phyloP scores from a whole-genome alignment of 257 asterid genomes.

The Buddleja alternifolia region DNA sequence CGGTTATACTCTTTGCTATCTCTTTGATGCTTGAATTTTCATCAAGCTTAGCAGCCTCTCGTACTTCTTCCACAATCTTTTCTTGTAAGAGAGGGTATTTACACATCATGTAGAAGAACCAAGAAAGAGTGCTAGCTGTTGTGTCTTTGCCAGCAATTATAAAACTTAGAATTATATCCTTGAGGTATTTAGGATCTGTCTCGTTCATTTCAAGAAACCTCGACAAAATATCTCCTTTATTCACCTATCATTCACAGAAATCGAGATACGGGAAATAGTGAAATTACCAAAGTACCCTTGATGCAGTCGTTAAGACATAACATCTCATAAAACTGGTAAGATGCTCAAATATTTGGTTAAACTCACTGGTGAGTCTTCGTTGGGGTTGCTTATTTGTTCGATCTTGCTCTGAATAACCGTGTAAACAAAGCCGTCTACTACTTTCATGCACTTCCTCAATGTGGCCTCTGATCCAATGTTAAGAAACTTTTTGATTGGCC shows the following conservation, averaged over 20 bases:
- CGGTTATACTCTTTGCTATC: conserved; percentile 48
- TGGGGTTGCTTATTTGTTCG: conserved; percentile 36
- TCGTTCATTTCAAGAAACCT: conserved; percentile 60
- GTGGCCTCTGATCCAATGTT: conserved; percentile 68
- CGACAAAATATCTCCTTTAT: conserved; percentile 59
- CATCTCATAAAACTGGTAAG: not conserved
- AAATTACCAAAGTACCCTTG: too few species aligned
- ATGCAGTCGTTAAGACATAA: too few species aligned
- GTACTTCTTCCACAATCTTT: conserved; percentile 49
- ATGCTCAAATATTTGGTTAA: not conserved
- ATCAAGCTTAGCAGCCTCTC: conserved; percentile 34
- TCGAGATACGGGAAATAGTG: too few species aligned
- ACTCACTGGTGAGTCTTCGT: conserved; percentile 32
- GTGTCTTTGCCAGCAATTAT: conserved; percentile 82
- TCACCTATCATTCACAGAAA: conserved; percentile 32
- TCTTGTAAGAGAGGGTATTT: conserved; percentile 58
- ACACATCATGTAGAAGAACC: conserved; percentile 80
- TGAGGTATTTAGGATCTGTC: conserved; percentile 63
- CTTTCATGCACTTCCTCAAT: conserved; percentile 50
- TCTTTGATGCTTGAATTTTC: conserved; percentile 36
- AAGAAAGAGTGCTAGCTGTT: conserved; percentile 67
- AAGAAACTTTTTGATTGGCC: conserved; percentile 60
- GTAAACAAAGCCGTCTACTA: conserved; percentile 56
- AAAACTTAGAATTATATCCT: conserved; percentile 71
- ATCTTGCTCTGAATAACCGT: conserved; percentile 53